Evolutionary conservation across 2,329 filamentous ascomycete genomes (phyloP), one percentile per base, ranked within the genome.

Genomic region (Verticillium isaacii): DNA sequence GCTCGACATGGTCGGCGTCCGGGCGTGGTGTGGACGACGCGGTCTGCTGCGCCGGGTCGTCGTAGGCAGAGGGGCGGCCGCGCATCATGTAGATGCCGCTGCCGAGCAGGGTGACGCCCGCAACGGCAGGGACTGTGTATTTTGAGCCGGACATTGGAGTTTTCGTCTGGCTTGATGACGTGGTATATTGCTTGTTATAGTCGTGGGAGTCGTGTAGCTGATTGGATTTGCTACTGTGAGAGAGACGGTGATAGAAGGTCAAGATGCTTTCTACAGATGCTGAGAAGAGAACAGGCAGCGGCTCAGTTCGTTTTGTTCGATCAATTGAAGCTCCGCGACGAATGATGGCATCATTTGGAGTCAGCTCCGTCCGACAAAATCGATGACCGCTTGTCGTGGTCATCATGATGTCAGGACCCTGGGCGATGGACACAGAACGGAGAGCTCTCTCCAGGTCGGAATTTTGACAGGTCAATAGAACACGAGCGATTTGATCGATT

Each of bases 321-420:
- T 17, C n/a, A 25, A 29, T 58, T 12, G 11, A n/a, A 23, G 39
- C 45, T 52, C 9, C 3, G 45, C 61, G 64, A 66, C 61, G 41
- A 57, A n/a, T 8, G 32, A 61, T 64, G 62, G n/a, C 64, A 65
- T 65, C 64, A 65, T 64, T 6, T 32, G 34, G 36, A 32, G 54
- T 36, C 14, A 32, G 34, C 41, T 52, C 45, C 45, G 58, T 50
- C 12, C 50, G 25, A 58, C 45, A 55, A 25, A 64, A 61, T 66
- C 64, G 60, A 66, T 66, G 64, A 66, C 64, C 56, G 59, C 63
- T 65, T 59, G 45, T 60, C 57, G 17, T 19, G 56, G 17, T 32
- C 57, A 15, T 19, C 57, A 66, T 66, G 64, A 66, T 63, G 64
- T 66, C 64, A 66, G 63, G 56, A 61, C 25, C 2, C 12, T 12